Conservation (phyloP, 768 basidiomycete genomes). For the Calocera cornea region DNA sequence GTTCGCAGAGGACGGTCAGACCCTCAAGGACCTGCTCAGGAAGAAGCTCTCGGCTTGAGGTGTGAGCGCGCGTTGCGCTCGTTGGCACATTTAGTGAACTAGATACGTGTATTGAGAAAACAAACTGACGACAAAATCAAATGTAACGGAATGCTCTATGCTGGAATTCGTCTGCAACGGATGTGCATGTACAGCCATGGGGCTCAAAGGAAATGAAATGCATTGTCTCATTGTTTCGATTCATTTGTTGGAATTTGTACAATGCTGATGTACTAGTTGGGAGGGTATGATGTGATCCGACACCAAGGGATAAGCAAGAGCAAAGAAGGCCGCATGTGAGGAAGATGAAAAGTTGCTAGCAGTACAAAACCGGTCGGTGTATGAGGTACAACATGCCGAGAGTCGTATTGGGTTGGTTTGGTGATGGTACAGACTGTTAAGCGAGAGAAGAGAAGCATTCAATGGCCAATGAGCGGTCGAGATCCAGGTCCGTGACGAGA, state of each 20-base stretch:
- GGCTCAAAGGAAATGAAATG: no score
- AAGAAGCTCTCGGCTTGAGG: slow-evolving; percentile 29
- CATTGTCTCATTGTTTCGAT: no score
- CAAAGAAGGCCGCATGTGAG: background rate
- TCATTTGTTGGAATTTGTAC: no score
- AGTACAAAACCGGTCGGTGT: background rate
- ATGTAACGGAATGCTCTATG: slow-evolving; percentile 3
- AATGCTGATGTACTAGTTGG: background rate
- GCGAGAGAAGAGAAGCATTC: background rate
- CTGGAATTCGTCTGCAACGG: background rate
- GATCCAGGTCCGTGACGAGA: no score
- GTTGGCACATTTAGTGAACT: background rate
- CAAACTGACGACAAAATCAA: slow-evolving; percentile 5
- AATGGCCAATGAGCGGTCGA: background rate
- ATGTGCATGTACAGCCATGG: background rate
- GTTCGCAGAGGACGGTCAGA: slow-evolving; percentile 89
- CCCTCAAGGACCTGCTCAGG: slow-evolving; percentile 71
- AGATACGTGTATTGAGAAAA: background rate
- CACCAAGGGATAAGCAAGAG: background rate
- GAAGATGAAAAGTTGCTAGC: background rate
- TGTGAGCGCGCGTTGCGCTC: background rate
- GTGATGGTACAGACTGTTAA: background rate
- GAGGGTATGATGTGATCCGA: background rate
- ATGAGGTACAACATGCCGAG: background rate
- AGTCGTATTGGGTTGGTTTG: background rate